phyloP scores from a whole-genome alignment of 352 stramenopile genomes.

The Phytophthora colocasiae region DNA sequence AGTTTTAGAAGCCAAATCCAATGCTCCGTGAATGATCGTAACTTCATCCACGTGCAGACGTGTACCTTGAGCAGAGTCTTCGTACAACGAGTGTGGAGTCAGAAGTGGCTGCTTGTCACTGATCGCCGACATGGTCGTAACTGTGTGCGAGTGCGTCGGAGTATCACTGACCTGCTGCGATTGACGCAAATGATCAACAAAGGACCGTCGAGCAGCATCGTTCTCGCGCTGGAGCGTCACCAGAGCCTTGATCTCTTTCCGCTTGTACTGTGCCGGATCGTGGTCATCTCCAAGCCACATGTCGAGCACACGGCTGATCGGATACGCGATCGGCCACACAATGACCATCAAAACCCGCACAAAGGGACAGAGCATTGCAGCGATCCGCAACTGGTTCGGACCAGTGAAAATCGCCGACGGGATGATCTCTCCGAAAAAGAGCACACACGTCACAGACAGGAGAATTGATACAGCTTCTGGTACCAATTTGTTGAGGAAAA shows the following conservation, averaged over 20 bases:
- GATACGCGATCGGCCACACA: slow-evolving; percentile 89
- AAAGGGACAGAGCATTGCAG: slow-evolving; percentile 80
- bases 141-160: slow-evolving; percentile 19
- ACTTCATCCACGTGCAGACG: slow-evolving; percentile 89
- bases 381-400: slow-evolving; percentile 92
- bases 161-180: slow-evolving; percentile 32
- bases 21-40: slow-evolving; percentile 92
- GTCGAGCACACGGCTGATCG: slow-evolving; percentile 93
- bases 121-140: slow-evolving; percentile 42
- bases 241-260: slow-evolving; percentile 90
- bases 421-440: slow-evolving; percentile 98
- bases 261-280: slow-evolving; percentile 85
- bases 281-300: slow-evolving; percentile 85
- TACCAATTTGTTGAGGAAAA: slow-evolving; percentile 94
- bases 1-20: slow-evolving; percentile 89
- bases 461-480: slow-evolving; percentile 90
- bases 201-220: slow-evolving; percentile 41
- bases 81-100: slow-evolving; percentile 45
- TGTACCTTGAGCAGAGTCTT: slow-evolving; percentile 60
- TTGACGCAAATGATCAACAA: slow-evolving; percentile 48
- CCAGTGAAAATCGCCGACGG: slow-evolving; percentile 96
- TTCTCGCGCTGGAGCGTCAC: slow-evolving; percentile 80
- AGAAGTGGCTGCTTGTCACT: slow-evolving; percentile 38
- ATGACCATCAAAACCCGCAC: slow-evolving; percentile 90
- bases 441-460: slow-evolving; percentile 95